Conservation (phyloP, 495 filamentous ascomycete genomes). For the Filosporella fistucella region DNA sequence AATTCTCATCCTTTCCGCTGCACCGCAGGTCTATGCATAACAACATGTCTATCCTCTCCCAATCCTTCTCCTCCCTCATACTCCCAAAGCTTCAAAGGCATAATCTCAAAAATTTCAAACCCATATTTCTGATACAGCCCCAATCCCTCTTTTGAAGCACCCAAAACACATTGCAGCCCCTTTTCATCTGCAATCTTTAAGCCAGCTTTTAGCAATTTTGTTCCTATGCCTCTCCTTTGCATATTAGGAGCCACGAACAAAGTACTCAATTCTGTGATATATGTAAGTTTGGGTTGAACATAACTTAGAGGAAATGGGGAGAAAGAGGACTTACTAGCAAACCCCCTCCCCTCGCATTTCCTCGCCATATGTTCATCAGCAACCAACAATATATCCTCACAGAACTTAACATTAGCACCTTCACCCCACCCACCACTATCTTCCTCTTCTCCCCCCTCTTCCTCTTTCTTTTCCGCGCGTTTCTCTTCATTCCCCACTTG, state of each 20-base stretch:
- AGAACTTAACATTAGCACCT: slow-evolving; percentile 15
- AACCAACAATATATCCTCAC: slow-evolving; percentile 12
- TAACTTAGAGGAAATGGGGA: neutral
- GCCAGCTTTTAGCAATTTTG: slow-evolving; percentile 14
- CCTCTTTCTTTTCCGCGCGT: slow-evolving; percentile 1
- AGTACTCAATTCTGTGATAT: slow-evolving; percentile 7
- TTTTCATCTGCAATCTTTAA: slow-evolving; percentile 13
- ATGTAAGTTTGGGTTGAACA: neutral
- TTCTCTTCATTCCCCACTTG: slow-evolving; percentile 3
- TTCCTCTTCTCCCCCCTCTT: slow-evolving; percentile 5
- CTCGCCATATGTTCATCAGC: slow-evolving; percentile 15
- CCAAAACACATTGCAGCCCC: slow-evolving; percentile 17
- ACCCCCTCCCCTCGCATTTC: slow-evolving; percentile 13
- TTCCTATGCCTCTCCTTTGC: slow-evolving; percentile 19
- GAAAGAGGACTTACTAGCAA: slow-evolving; percentile 16
- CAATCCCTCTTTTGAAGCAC: slow-evolving; percentile 11
- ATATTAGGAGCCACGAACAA: slow-evolving; percentile 12
- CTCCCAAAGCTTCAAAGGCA: slow-evolving; percentile 18
- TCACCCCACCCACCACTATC: slow-evolving; percentile 1
- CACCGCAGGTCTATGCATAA: slow-evolving; percentile 24
- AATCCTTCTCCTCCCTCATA: slow-evolving; percentile 24
- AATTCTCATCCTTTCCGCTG: too few species aligned
- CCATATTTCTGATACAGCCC: slow-evolving; percentile 20
- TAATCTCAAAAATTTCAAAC: slow-evolving; percentile 7
- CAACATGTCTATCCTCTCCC: slow-evolving; percentile 9